Conservation (phyloP, 768 basidiomycete species). For the Agaricus bisporus region DNA sequence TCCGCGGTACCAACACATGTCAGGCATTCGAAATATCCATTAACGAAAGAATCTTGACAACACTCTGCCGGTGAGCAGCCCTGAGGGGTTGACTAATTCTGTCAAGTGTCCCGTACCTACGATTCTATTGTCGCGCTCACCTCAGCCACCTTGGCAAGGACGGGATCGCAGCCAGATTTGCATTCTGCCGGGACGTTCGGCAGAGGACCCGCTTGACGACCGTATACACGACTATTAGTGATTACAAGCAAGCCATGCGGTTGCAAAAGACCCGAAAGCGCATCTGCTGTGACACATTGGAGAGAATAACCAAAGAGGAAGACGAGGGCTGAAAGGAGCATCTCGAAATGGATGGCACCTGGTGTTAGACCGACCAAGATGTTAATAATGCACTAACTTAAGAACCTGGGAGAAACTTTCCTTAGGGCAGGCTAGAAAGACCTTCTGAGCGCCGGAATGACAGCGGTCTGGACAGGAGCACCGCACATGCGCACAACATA, state of each 20-base stretch:
- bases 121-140: constrained; percentile 11
- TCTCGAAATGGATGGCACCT: background rate
- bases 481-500: too few relatives aligned
- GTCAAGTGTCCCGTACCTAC: background rate
- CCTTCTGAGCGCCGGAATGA: background rate
- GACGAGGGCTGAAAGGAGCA: background rate
- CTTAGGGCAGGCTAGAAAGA: constrained; percentile 3
- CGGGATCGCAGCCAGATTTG: constrained; percentile 22
- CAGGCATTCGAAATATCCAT: constrained; percentile 27
- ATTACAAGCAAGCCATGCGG: background rate
- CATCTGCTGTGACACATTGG: background rate
- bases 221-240: background rate
- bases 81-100: background rate
- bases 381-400: background rate
- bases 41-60: constrained; percentile 25
- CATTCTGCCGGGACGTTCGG: constrained; percentile 26
- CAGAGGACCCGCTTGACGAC: constrained; percentile 17
- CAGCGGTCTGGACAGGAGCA: too few relatives aligned
- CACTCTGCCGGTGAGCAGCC: constrained; percentile 15
- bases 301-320: background rate
- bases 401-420: background rate
- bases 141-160: constrained; percentile 16
- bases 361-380: background rate
- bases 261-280: background rate
- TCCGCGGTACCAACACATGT: constrained; percentile 24